Percentiles rank a stretch among this genome's conserved stretches.
Evolutionary conservation across 805 yeast species (phyloP).

Genomic region (Yarrowia sp.): DNA sequence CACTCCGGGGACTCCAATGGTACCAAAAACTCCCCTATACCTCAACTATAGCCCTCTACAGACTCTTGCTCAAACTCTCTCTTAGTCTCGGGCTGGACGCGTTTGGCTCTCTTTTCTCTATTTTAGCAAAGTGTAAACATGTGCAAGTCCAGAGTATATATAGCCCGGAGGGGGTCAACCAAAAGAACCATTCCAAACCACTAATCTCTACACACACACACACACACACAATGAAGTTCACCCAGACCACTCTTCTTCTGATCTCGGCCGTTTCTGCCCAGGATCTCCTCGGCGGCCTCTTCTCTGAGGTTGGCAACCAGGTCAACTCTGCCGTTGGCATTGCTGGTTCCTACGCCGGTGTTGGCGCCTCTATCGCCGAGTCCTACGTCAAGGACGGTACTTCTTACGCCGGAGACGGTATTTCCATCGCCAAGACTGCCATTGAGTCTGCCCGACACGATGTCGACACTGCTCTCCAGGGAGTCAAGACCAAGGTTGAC

Average conservation of each 20-base stretch:
- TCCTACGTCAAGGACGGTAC: conserved; percentile 39
- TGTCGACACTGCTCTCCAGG: conserved; percentile 25
- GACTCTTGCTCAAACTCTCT: too few species aligned
- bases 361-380: conserved; percentile 35
- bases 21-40: neutral
- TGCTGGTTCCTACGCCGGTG: conserved; percentile 31
- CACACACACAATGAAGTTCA: conserved; percentile 32
- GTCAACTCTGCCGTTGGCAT: conserved; percentile 30
- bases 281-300: conserved; percentile 30
- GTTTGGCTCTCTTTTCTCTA: conserved; percentile 29
- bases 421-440: conserved; percentile 39
- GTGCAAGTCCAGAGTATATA: conserved; percentile 24
- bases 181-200: too few species aligned
- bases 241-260: conserved; percentile 19
- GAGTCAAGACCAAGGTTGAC: conserved; percentile 19
- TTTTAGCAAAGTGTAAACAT: conserved; percentile 28
- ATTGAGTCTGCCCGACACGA: conserved; percentile 35
- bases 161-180: neutral
- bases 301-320: conserved; percentile 33
- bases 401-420: conserved; percentile 36
- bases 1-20: too few species aligned
- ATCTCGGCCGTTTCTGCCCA: conserved; percentile 22
- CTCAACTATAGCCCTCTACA: too few species aligned
- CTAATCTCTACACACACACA: neutral
- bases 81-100: conserved; percentile 20